Conservation (phyloP, 495 filamentous ascomycete genomes). For the Pyronema omphalodes region DNA sequence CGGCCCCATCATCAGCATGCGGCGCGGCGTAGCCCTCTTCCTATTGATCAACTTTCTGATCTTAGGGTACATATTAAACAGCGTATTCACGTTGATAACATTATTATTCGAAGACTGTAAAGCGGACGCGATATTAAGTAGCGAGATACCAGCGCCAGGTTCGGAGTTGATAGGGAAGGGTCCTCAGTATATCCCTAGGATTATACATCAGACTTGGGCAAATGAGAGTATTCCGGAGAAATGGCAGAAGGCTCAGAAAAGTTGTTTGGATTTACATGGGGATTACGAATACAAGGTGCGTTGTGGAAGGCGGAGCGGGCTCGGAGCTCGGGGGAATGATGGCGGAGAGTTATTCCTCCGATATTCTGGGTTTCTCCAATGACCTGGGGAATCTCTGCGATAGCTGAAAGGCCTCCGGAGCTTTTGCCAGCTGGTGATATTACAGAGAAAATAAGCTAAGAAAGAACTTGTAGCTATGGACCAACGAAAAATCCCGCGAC, state of each 20-base stretch:
- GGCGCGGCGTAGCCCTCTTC: constrained; percentile 45
- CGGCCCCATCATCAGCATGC: constrained; percentile 29
- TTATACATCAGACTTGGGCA: constrained; percentile 76
- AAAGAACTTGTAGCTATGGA: constrained; percentile 58
- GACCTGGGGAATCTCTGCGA: too few relatives aligned
- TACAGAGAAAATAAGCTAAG: not conserved
- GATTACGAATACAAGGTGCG: constrained; percentile 70
- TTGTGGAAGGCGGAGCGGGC: not conserved
- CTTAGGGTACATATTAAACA: constrained; percentile 39
- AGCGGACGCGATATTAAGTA: constrained; percentile 42
- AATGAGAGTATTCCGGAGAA: constrained; percentile 56
- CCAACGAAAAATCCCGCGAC: constrained; percentile 51
- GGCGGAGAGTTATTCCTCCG: too few relatives aligned
- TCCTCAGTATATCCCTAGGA: constrained; percentile 62
- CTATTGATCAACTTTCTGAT: constrained; percentile 41
- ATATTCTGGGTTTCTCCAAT: too few relatives aligned
- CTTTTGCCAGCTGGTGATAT: constrained; percentile 4
- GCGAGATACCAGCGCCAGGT: constrained; percentile 43
- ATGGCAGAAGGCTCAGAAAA: constrained; percentile 55
- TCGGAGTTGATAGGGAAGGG: constrained; percentile 37
- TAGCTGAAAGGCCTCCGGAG: too few relatives aligned
- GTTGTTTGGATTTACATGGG: constrained; percentile 54
- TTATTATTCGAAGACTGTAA: constrained; percentile 50
- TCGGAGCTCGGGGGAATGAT: too few relatives aligned
- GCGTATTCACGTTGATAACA: constrained; percentile 43